Conservation (phyloP, 352 stramenopile species). For the Pythium rishiriense region DNA sequence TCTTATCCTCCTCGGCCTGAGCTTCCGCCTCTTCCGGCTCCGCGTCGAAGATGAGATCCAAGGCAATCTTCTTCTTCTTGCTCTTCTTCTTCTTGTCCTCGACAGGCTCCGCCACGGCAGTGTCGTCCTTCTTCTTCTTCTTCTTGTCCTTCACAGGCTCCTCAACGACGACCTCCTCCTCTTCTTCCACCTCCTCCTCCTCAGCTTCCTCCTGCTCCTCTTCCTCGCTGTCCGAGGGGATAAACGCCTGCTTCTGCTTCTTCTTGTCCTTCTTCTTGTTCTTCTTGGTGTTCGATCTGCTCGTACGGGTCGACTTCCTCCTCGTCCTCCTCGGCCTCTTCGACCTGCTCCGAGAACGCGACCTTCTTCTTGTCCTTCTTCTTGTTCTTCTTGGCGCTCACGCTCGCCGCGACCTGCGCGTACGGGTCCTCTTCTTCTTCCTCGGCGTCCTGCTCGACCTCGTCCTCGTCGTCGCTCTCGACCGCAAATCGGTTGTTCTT, state of each 20-base stretch:
- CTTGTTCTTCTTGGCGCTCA: slow-evolving; percentile 36
- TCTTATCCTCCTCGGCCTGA: slow-evolving; percentile 41
- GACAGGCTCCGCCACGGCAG: slow-evolving; percentile 22
- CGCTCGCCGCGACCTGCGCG: slow-evolving; percentile 28
- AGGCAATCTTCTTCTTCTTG: slow-evolving; percentile 81
- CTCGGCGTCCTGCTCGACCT: slow-evolving; percentile 33
- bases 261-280: slow-evolving; percentile 78
- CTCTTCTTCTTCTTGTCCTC: slow-evolving; percentile 75
- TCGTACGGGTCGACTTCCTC: slow-evolving; percentile 56
- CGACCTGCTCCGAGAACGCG: slow-evolving; percentile 16
- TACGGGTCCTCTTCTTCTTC: slow-evolving; percentile 38
- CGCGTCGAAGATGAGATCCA: slow-evolving; percentile 71
- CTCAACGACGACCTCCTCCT: slow-evolving; percentile 36
- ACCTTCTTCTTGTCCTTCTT: slow-evolving; percentile 39
- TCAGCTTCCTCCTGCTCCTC: slow-evolving; percentile 29
- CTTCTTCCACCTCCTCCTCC: slow-evolving; percentile 36
- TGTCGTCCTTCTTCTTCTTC: slow-evolving; percentile 28
- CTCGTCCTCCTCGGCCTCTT: slow-evolving; percentile 30
- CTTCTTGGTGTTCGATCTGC: slow-evolving; percentile 66
- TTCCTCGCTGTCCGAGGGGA: slow-evolving; percentile 45
- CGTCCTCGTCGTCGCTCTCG: slow-evolving; percentile 34
- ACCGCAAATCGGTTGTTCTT: slow-evolving; percentile 31
- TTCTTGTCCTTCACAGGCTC: slow-evolving; percentile 34
- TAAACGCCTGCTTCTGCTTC: slow-evolving; percentile 40
- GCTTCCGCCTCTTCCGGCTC: slow-evolving; percentile 38